Conservation (phyloP, 2,329 filamentous ascomycete genomes). For the Metarhizium robertsii region DNA sequence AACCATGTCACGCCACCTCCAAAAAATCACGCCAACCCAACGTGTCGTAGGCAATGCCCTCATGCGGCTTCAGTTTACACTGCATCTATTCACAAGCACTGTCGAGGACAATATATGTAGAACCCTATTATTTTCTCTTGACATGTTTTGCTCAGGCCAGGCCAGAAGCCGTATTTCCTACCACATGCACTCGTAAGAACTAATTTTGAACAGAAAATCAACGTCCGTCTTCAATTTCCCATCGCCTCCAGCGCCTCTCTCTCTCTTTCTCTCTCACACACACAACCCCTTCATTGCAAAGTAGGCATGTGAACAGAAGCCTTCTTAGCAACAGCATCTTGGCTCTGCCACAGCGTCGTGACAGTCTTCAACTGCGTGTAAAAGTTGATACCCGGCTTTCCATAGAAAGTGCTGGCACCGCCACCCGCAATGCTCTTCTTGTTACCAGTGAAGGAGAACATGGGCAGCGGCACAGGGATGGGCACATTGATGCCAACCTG, state of each 20-base stretch:
- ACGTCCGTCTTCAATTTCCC: not conserved
- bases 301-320: constrained; percentile 83
- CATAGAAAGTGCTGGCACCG: constrained; percentile 91
- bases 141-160: not conserved
- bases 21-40: no score
- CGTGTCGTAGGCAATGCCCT: no score
- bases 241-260: not conserved
- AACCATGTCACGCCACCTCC: no score
- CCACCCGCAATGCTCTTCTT: constrained; percentile 91
- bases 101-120: not conserved
- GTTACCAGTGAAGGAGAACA: constrained; percentile 66
- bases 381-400: constrained; percentile 83
- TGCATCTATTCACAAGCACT: not conserved
- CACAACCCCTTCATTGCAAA: constrained; percentile 19
- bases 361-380: constrained; percentile 98
- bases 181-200: not conserved
- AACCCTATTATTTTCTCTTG: not conserved
- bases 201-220: not conserved
- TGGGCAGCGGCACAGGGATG: constrained; percentile 62
- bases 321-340: constrained; percentile 78
- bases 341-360: constrained; percentile 78
- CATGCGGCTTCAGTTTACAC: no score
- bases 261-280: not conserved
- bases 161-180: not conserved
- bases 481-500: constrained; percentile 83